Conservation (phyloP, 2,329 filamentous ascomycete genomes). For the Magnaporthiopsis poae region DNA sequence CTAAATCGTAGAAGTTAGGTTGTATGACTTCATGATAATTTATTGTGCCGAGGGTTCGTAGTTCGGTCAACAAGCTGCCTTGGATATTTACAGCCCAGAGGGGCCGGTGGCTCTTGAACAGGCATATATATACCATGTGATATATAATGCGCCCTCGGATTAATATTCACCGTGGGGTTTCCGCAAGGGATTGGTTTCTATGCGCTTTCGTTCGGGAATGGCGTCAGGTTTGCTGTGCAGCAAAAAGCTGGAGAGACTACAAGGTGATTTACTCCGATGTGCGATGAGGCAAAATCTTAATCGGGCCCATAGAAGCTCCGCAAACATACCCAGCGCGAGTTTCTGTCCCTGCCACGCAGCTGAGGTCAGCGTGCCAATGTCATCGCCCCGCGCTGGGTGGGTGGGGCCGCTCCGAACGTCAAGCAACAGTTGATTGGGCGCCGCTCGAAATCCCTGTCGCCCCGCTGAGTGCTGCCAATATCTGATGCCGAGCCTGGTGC, state of each 20-base stretch:
- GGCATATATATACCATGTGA: background rate
- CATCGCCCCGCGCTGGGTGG: background rate
- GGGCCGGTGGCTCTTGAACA: too few relatives aligned
- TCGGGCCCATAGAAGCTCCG: background rate
- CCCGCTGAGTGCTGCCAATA: background rate
- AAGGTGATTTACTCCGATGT: background rate
- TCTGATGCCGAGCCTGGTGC: background rate
- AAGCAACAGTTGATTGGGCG: background rate
- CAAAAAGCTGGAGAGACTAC: constrained; percentile 11
- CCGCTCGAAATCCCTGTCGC: background rate
- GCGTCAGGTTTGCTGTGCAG: constrained; percentile 1
- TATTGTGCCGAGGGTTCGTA: background rate
- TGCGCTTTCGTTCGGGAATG: background rate
- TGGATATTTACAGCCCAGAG: too few relatives aligned
- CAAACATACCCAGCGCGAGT: background rate
- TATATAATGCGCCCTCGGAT: background rate
- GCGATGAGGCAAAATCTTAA: constrained; percentile 22
- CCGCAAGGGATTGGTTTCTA: too few relatives aligned
- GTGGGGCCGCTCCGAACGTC: background rate
- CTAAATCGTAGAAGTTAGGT: background rate
- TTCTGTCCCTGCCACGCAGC: background rate
- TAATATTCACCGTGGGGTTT: background rate
- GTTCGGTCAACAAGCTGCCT: background rate
- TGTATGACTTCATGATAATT: background rate
- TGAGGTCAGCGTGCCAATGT: background rate